These are phyloP conservation scores for Berberis thunbergii DNA, from an alignment of 164 flowering plant genomes.

Conservation along the genomic window DNA sequence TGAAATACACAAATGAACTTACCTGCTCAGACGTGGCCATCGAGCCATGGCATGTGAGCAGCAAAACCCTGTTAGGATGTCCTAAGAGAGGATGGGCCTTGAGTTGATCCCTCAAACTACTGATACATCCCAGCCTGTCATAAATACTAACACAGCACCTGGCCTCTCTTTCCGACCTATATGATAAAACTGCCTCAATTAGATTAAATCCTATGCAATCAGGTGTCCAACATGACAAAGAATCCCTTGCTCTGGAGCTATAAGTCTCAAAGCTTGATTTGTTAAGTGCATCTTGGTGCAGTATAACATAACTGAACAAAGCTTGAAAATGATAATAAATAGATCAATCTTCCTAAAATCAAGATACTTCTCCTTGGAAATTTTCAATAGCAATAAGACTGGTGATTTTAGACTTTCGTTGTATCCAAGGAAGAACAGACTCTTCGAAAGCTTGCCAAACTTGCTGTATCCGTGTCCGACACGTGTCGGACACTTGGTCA, in stretches of 20 bases:
- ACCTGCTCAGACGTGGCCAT: slow-evolving; percentile 99
- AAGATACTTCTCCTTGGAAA: too few species aligned
- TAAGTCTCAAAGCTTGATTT: slow-evolving; percentile 78
- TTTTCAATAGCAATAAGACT: too few species aligned
- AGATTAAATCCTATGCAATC: slow-evolving; percentile 97
- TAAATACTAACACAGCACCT: slow-evolving; percentile 92
- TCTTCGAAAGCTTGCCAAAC: too few species aligned
- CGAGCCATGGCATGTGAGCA: slow-evolving; percentile 96
- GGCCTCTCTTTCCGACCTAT: slow-evolving; percentile 92
- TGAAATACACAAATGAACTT: not conserved
- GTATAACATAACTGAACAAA: not conserved
- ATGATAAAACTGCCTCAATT: slow-evolving; percentile 92
- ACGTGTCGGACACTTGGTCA: too few species aligned
- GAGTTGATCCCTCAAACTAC: slow-evolving; percentile 82
- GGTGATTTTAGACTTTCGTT: too few species aligned
- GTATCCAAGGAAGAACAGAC: too few species aligned
- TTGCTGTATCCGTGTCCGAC: too few species aligned
- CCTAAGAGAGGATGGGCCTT: slow-evolving; percentile 96
- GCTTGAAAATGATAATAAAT: not conserved
- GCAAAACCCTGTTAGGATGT: slow-evolving; percentile 90
- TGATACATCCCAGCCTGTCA: slow-evolving; percentile 99
- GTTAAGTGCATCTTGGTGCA: slow-evolving; percentile 69
- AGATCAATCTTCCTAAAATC: too few species aligned
- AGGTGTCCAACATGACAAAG: slow-evolving; percentile 82
- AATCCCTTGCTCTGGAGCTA: slow-evolving; percentile 82